Conservation (phyloP, 2,329 filamentous ascomycete species). For the Cladosporium velox region DNA sequence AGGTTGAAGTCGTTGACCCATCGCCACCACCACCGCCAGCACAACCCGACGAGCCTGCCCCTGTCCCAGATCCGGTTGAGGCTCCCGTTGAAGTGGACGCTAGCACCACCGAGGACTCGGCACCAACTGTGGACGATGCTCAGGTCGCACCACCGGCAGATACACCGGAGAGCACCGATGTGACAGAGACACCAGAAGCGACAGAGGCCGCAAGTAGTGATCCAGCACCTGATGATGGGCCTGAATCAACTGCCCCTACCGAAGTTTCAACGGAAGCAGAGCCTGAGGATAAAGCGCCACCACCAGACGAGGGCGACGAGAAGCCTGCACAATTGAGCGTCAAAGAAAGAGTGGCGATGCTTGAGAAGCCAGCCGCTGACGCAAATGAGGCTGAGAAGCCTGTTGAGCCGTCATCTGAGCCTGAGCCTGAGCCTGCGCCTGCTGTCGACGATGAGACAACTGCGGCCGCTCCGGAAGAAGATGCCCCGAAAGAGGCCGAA, state of each 20-base stretch:
- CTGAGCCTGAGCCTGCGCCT: not conserved
- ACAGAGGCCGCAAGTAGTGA: not conserved
- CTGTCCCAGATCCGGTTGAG: not conserved
- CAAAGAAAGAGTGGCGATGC: conserved; percentile 1
- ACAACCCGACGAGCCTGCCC: not conserved
- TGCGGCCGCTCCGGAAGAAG: not conserved
- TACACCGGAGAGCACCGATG: not conserved
- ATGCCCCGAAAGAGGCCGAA: not conserved
- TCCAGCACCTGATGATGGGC: not conserved
- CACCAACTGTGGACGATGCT: not conserved
- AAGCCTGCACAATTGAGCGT: not conserved
- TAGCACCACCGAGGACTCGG: not conserved
- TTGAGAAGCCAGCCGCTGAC: not conserved
- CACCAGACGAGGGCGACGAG: not conserved
- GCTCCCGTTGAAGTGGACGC: not conserved
- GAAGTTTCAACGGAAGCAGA: not conserved
- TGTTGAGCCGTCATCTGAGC: not conserved
- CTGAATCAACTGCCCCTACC: not conserved
- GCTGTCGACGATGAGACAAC: not conserved
- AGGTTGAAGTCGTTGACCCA: not conserved
- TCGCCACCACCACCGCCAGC: not conserved
- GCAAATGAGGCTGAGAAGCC: not conserved
- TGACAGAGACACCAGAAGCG: not conserved
- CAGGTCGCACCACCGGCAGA: not conserved
- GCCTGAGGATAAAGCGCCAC: not conserved